phyloP scores from a whole-genome alignment of 164 flowering plant species.

The Berberis vulgaris region DNA sequence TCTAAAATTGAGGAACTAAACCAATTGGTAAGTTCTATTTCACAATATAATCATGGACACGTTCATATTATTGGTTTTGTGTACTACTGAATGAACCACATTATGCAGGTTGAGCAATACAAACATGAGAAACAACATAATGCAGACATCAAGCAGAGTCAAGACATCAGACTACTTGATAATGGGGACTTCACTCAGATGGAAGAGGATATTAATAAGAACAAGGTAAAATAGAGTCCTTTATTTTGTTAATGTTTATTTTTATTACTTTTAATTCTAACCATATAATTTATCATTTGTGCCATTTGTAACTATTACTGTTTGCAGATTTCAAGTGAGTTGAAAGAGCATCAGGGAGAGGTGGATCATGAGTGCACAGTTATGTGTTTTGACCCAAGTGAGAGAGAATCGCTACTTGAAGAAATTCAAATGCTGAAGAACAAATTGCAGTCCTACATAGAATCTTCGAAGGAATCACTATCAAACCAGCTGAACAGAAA shows the following conservation, averaged over 20 bases:
- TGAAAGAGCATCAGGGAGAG: too few species aligned
- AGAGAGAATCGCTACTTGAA: slow-evolving; percentile 65
- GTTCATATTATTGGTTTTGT: too few species aligned
- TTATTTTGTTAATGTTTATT: too few species aligned
- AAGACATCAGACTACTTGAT: slow-evolving; percentile 10
- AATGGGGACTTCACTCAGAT: slow-evolving; percentile 9
- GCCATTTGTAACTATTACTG: too few species aligned
- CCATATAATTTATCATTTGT: too few species aligned
- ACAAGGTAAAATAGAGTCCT: too few species aligned
- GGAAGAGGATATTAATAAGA: background rate
- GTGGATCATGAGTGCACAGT: too few species aligned
- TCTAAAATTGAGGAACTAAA: slow-evolving; percentile 68
- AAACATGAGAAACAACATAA: slow-evolving; percentile 17
- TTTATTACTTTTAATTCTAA: too few species aligned
- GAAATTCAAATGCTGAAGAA: slow-evolving; percentile 59
- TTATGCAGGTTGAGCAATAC: slow-evolving; percentile 46
- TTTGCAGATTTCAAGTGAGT: too few species aligned
- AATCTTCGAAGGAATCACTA: slow-evolving; percentile 28
- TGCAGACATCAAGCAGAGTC: slow-evolving; percentile 5
- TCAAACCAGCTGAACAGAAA: slow-evolving; percentile 48
- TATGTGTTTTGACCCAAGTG: too few species aligned
- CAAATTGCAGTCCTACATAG: slow-evolving; percentile 40
- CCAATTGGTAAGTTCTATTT: slow-evolving; percentile 33
- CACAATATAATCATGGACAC: background rate
- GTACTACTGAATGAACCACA: background rate